phyloP scores from a whole-genome alignment of 2,329 filamentous ascomycete genomes.

The Ceratocystis papillata region DNA sequence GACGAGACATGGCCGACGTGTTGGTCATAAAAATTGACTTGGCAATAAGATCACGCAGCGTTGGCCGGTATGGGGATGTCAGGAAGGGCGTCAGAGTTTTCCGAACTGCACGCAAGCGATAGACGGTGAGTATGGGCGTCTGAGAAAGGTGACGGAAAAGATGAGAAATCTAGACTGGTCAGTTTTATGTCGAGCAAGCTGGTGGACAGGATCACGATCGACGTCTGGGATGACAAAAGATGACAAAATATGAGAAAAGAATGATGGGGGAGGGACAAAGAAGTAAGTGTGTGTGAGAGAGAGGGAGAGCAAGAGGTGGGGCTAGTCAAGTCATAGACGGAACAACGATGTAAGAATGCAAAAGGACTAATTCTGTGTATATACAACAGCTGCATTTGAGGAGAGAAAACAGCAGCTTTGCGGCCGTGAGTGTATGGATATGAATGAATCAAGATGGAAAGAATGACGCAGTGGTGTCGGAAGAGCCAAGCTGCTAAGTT shows the following conservation, averaged over 20 bases:
- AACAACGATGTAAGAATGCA: not conserved
- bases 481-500: not conserved
- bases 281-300: not conserved
- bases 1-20: conserved; percentile 53
- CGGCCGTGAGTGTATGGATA: too few species aligned
- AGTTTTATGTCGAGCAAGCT: not conserved
- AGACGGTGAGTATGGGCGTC: conserved; percentile 53
- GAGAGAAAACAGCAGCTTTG: too few species aligned
- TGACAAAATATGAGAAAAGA: not conserved
- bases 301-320: too few species aligned
- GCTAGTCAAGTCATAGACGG: too few species aligned
- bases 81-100: conserved; percentile 46
- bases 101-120: conserved; percentile 49
- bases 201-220: not conserved
- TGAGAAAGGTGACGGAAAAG: conserved; percentile 51
- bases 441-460: not conserved
- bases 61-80: conserved; percentile 46
- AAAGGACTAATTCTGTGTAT: too few species aligned
- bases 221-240: not conserved
- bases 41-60: conserved; percentile 50
- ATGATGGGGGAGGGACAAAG: not conserved
- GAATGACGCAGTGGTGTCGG: not conserved
- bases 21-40: conserved; percentile 57
- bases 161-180: conserved; percentile 43
- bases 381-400: too few species aligned